Evolutionary conservation across 257 asterid species (phyloP).

Genomic region (Vinca minor): DNA sequence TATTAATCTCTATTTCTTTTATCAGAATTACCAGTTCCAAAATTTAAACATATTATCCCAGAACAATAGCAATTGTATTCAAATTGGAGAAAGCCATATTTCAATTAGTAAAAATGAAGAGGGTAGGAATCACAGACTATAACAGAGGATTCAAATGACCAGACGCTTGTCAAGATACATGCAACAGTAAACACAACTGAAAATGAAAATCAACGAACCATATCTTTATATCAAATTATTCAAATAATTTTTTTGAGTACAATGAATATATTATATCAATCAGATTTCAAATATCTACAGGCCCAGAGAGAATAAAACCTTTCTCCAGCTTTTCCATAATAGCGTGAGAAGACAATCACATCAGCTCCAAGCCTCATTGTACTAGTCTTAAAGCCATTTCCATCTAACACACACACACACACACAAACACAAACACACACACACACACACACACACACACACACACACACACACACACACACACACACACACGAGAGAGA

Average conservation of each 20-base stretch:
- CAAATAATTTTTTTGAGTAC: too few species aligned
- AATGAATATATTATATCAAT: slow-evolving; percentile 1
- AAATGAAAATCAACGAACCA: background rate
- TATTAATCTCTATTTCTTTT: background rate
- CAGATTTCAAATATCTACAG: background rate
- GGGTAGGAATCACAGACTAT: background rate
- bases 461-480: too few species aligned
- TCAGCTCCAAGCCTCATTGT: slow-evolving; percentile 99
- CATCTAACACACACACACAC: slow-evolving; percentile 71
- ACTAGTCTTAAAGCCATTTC: slow-evolving; percentile 98
- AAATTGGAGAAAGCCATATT: background rate
- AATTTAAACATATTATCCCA: background rate
- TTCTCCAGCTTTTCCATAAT: slow-evolving; percentile 45
- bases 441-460: too few species aligned
- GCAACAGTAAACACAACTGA: background rate
- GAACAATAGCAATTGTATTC: background rate
- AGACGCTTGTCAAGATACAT: background rate
- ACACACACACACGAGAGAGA: too few species aligned
- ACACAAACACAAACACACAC: too few species aligned
- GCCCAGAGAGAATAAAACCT: slow-evolving; percentile 33
- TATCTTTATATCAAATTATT: background rate
- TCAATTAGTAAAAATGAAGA: background rate
- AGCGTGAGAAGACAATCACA: slow-evolving; percentile 89
- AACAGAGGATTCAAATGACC: background rate
- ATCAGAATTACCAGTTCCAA: background rate